Evolutionary conservation across 495 filamentous ascomycete species (phyloP).

Genomic region (Aspergillus sparsus): DNA sequence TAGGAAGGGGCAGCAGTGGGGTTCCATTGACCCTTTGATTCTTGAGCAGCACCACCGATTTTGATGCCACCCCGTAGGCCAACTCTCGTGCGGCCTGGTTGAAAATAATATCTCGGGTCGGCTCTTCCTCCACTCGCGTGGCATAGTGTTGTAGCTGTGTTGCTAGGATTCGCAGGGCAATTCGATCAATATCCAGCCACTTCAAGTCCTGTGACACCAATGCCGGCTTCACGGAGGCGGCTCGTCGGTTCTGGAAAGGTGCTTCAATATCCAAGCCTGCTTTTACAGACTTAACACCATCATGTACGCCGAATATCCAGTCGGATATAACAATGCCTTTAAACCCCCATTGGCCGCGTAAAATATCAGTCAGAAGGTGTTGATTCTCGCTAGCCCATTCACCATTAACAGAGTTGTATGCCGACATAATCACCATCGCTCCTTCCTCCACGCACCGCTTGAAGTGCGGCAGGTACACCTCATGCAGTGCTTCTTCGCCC

Average conservation of each 20-base stretch:
- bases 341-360: conserved; percentile 22
- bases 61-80: not conserved
- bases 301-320: conserved; percentile 25
- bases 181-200: not conserved
- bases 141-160: not conserved
- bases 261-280: conserved; percentile 28
- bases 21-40: not conserved
- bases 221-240: conserved; percentile 1
- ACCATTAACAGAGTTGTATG: conserved; percentile 27
- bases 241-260: conserved; percentile 23
- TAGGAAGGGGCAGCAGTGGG: conserved; percentile 29
- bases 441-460: conserved; percentile 13
- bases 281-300: conserved; percentile 17
- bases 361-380: conserved; percentile 16
- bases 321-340: conserved; percentile 22
- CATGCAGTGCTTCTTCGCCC: conserved; percentile 22
- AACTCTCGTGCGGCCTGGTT: not conserved
- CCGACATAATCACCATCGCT: conserved; percentile 18
- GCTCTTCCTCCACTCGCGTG: not conserved
- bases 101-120: not conserved
- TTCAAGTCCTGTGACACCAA: conserved; percentile 13
- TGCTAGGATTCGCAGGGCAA: not conserved
- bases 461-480: conserved; percentile 23
- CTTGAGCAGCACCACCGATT: not conserved
- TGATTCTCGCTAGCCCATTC: conserved; percentile 22